phyloP scores from a whole-genome alignment of 208 protist species.

The Leishmania amazonensis region DNA sequence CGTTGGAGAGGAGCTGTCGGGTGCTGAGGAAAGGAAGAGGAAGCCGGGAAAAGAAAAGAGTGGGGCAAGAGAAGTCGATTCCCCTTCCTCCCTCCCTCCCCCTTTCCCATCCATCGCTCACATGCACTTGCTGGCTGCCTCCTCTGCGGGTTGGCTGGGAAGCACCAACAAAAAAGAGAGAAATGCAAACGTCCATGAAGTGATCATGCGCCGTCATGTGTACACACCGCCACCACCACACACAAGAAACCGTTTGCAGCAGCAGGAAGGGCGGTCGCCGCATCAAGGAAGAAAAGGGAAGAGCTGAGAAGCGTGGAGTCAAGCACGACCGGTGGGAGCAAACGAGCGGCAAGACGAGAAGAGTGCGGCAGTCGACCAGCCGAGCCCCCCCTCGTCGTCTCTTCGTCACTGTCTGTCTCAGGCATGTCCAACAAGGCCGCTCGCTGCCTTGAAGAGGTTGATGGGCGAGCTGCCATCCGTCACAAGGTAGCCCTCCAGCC shows the following conservation, averaged over 20 bases:
- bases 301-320: not conserved
- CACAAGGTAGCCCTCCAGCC: conserved; percentile 90
- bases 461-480: conserved; percentile 93
- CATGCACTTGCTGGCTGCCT: not conserved
- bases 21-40: not conserved
- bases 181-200: not conserved
- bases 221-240: not conserved
- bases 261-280: not conserved
- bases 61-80: not conserved
- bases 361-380: not conserved
- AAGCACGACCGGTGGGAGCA: not conserved
- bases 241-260: not conserved
- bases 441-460: conserved; percentile 91
- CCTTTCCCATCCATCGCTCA: not conserved
- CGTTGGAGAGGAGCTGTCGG: not conserved
- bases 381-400: too few relatives aligned
- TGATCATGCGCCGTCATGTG: not conserved
- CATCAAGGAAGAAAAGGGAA: not conserved
- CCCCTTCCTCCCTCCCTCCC: not conserved
- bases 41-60: not conserved
- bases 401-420: not conserved
- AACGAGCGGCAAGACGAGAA: not conserved
- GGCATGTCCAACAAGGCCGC: conserved; percentile 46
- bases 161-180: not conserved
- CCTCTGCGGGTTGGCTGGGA: not conserved